phyloP scores from a whole-genome alignment of 768 basidiomycete genomes.

The Mycena floridula region DNA sequence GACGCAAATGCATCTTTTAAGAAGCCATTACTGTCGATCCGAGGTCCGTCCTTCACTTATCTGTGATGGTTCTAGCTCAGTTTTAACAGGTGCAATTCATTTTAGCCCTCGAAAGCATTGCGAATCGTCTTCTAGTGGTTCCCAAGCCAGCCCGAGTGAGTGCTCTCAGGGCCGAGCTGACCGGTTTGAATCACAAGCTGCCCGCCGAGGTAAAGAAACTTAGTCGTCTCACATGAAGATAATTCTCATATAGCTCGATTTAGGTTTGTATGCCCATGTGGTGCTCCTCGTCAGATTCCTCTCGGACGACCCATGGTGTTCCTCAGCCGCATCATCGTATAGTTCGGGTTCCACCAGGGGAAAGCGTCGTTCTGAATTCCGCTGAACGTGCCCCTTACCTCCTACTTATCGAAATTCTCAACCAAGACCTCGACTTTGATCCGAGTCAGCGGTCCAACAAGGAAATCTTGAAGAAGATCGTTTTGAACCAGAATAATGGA shows the following conservation, averaged over 20 bases:
- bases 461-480: constrained; percentile 76
- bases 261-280: constrained; percentile 88
- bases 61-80: constrained; percentile 4
- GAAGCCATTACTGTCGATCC: constrained; percentile 84
- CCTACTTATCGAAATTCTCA: constrained; percentile 85
- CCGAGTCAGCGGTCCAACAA: constrained; percentile 77
- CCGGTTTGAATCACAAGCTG: constrained; percentile 90
- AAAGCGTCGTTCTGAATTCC: constrained; percentile 96
- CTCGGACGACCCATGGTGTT: constrained; percentile 26
- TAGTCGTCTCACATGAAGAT: constrained; percentile 2
- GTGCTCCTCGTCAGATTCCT: constrained; percentile 68
- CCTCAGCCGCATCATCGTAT: constrained; percentile 85
- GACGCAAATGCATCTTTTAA: constrained; percentile 66
- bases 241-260: constrained; percentile 3
- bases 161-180: constrained; percentile 93
- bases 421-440: constrained; percentile 90
- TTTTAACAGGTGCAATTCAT: constrained; percentile 72
- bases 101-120: constrained; percentile 85
- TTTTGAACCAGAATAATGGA: constrained; percentile 56
- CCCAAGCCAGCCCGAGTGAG: constrained; percentile 93
- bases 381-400: constrained; percentile 95
- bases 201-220: constrained; percentile 86
- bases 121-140: constrained; percentile 84
- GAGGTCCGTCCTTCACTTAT: constrained; percentile 41
- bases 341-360: constrained; percentile 94